phyloP scores from a whole-genome alignment of 495 filamentous ascomycete genomes.

The Aspergillus cristatus region DNA sequence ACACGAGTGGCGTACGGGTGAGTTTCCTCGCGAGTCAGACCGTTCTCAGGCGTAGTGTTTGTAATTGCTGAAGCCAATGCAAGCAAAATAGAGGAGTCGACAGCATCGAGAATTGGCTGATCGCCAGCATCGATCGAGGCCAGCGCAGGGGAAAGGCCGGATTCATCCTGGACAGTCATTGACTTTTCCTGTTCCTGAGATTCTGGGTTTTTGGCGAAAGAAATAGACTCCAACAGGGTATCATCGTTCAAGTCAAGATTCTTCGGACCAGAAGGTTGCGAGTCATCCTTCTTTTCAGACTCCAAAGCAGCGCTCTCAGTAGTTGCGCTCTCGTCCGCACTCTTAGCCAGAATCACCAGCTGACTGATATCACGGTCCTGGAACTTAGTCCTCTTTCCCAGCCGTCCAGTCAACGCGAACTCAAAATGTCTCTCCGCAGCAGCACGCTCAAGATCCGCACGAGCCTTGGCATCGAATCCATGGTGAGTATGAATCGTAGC shows the following conservation, averaged over 20 bases:
- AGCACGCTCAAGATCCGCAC: slow-evolving; percentile 58
- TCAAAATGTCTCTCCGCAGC: slow-evolving; percentile 56
- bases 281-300: neutral
- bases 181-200: slow-evolving; percentile 22
- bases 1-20: slow-evolving; percentile 84
- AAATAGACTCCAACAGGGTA: slow-evolving; percentile 79
- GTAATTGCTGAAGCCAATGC: slow-evolving; percentile 77
- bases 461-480: slow-evolving; percentile 68
- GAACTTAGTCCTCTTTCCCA: slow-evolving; percentile 89
- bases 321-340: slow-evolving; percentile 27
- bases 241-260: slow-evolving; percentile 80
- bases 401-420: slow-evolving; percentile 73
- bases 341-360: slow-evolving; percentile 84
- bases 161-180: slow-evolving; percentile 37
- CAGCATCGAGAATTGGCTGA: slow-evolving; percentile 72
- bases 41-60: slow-evolving; percentile 74
- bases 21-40: slow-evolving; percentile 85
- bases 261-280: slow-evolving; percentile 40
- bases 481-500: slow-evolving; percentile 80
- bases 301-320: too few species aligned
- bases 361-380: slow-evolving; percentile 86
- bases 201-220: slow-evolving; percentile 55
- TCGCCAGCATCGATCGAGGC: slow-evolving; percentile 59
- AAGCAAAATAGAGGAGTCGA: slow-evolving; percentile 80
- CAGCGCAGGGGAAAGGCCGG: slow-evolving; percentile 49